These are phyloP conservation scores for Reticulascus tulasneorum DNA, from an alignment of 2,329 filamentous ascomycete species.

Conservation along the genomic window DNA sequence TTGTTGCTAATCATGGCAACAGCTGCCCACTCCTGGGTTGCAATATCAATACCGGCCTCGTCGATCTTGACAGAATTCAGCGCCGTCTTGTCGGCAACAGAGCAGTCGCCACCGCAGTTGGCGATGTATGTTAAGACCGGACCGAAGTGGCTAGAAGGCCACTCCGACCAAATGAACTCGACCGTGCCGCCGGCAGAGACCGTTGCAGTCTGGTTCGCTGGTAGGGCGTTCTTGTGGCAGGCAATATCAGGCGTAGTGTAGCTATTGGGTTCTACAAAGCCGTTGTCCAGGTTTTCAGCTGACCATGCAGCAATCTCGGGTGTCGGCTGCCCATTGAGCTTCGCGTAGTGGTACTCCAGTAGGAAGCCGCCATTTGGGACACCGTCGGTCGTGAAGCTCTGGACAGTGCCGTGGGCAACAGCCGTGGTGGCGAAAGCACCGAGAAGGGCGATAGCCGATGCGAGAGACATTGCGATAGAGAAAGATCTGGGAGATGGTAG, in stretches of 20 bases:
- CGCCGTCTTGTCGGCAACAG: constrained; percentile 44
- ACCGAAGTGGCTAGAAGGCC: constrained; percentile 40
- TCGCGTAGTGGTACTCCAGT: constrained; percentile 18
- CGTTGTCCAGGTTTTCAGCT: constrained; percentile 41
- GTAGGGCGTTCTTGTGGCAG: constrained; percentile 38
- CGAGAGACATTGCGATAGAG: constrained; percentile 4
- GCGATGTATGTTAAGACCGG: constrained; percentile 64
- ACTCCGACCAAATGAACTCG: constrained; percentile 35
- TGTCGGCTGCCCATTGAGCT: constrained; percentile 9
- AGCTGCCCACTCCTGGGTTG: constrained; percentile 28
- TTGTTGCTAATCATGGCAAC: constrained; percentile 37
- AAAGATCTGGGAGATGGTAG: too few relatives aligned
- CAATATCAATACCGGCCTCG: constrained; percentile 46
- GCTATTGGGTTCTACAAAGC: constrained; percentile 41
- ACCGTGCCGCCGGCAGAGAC: constrained; percentile 36
- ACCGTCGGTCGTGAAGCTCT: constrained; percentile 9
- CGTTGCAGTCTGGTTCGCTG: constrained; percentile 31
- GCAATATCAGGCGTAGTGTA: constrained; percentile 38
- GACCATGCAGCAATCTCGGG: constrained; percentile 32
- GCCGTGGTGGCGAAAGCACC: constrained; percentile 13
- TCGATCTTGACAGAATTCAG: constrained; percentile 64
- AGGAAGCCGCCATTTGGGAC: constrained; percentile 13
- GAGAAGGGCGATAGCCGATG: constrained; percentile 11
- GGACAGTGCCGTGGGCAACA: constrained; percentile 14
- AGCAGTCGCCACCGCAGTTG: constrained; percentile 53